Evolutionary conservation across 371 early-diverging fungal species (phyloP).

Genomic region (Actinomucor elegans): DNA sequence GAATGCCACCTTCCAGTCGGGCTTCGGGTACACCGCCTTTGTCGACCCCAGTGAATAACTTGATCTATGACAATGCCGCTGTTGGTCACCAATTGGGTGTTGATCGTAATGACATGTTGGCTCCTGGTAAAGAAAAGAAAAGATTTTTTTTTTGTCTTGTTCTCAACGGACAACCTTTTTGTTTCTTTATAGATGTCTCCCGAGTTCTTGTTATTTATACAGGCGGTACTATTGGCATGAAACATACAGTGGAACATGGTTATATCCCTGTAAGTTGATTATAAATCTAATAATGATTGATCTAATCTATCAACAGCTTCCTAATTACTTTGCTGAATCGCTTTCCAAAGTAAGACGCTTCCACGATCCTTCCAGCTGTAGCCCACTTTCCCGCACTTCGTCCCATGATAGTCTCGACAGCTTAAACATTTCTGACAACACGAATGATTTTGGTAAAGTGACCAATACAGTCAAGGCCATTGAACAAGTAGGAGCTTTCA

Average conservation of each 20-base stretch:
- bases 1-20: background rate
- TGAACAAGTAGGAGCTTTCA: slow-evolving; percentile 13
- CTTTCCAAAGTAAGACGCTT: slow-evolving; percentile 81
- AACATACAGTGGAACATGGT: slow-evolving; percentile 70
- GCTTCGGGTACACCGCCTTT: background rate
- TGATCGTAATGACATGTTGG: slow-evolving; percentile 53
- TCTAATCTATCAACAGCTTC: slow-evolving; percentile 25
- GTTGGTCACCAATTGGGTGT: slow-evolving; percentile 45
- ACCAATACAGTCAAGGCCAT: slow-evolving; percentile 38
- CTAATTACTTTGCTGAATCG: slow-evolving; percentile 76
- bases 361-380: slow-evolving; percentile 67
- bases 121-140: slow-evolving; percentile 35
- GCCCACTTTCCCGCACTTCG: slow-evolving; percentile 20
- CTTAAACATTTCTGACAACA: slow-evolving; percentile 5
- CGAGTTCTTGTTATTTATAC: slow-evolving; percentile 92
- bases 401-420: slow-evolving; percentile 32
- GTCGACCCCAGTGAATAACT: background rate
- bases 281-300: background rate
- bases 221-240: slow-evolving; percentile 96
- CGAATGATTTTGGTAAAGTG: slow-evolving; percentile 22
- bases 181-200: slow-evolving; percentile 65
- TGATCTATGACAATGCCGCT: slow-evolving; percentile 45
- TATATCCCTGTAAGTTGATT: slow-evolving; percentile 66
- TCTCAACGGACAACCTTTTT: too few species aligned
- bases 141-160: background rate